Evolutionary conservation across 148 eudicot genomes (phyloP).

Genomic region (Euryodendron excelsum): DNA sequence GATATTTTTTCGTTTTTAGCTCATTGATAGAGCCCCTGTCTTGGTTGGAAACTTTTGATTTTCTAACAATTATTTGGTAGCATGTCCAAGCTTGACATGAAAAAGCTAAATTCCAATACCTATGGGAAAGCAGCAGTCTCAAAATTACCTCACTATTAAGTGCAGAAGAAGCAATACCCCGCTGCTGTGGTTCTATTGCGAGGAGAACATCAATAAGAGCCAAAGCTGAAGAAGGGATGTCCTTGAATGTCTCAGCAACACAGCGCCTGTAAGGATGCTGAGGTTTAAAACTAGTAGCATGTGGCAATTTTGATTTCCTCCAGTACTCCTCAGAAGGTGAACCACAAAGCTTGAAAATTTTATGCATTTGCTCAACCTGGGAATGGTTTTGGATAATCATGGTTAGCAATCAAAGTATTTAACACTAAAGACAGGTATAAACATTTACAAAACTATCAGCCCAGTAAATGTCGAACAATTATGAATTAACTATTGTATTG

Average conservation of each 20-base stretch:
- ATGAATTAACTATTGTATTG: background rate
- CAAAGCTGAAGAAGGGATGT: slow-evolving; percentile 71
- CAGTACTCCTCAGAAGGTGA: slow-evolving; percentile 92
- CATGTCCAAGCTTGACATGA: background rate
- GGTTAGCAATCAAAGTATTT: background rate
- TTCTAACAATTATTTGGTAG: background rate
- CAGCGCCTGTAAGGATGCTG: slow-evolving; percentile 66
- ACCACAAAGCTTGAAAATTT: slow-evolving; percentile 96
- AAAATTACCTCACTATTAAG: slow-evolving; percentile 66
- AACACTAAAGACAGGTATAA: background rate
- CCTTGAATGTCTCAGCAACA: slow-evolving; percentile 61
- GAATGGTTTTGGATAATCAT: background rate
- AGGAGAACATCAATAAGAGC: slow-evolving; percentile 65
- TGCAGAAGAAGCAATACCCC: slow-evolving; percentile 68
- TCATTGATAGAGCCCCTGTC: background rate
- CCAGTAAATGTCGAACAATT: background rate
- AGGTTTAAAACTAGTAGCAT: slow-evolving; percentile 83
- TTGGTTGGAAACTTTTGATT: background rate
- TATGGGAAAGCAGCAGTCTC: background rate
- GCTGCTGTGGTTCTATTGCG: slow-evolving; percentile 64
- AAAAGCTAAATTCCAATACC: background rate
- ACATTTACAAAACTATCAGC: background rate
- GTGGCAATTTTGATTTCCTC: slow-evolving; percentile 65
- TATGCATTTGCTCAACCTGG: slow-evolving; percentile 97
- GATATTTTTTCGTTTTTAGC: background rate